Percentiles rank a stretch among this genome's conserved stretches.
Evolutionary conservation across 2,329 filamentous ascomycete species (phyloP).

Genomic region (Fusarium transvaalense): DNA sequence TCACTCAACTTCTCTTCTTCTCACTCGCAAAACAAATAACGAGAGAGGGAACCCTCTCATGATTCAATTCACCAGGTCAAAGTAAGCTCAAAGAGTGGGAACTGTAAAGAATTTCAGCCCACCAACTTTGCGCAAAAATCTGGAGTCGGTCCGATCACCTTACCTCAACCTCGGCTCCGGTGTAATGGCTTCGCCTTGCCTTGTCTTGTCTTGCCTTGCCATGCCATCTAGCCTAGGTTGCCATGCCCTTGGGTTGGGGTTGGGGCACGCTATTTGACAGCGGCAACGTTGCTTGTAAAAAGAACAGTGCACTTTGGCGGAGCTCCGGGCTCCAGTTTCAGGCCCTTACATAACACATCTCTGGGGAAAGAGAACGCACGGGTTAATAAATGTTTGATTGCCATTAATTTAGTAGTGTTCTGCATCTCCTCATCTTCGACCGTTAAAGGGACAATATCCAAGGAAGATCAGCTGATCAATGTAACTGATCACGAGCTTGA

Average conservation of each 20-base stretch:
- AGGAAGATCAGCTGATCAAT: background rate
- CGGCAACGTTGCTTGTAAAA: slow-evolving; percentile 6
- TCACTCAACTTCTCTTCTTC: background rate
- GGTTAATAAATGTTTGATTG: slow-evolving; percentile 3
- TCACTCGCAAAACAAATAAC: background rate
- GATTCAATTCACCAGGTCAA: slow-evolving; percentile 17
- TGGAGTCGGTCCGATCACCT: slow-evolving; percentile 36
- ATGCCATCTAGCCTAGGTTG: no score
- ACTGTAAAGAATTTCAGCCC: slow-evolving; percentile 33
- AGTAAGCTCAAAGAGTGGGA: slow-evolving; percentile 34
- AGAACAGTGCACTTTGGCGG: background rate
- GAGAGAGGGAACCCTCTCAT: background rate
- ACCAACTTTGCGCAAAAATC: slow-evolving; percentile 28
- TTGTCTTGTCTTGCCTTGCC: no score
- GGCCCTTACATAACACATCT: slow-evolving; percentile 4
- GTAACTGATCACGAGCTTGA: background rate
- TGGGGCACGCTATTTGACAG: background rate
- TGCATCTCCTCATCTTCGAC: background rate
- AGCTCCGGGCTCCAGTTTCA: background rate
- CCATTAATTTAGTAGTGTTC: background rate
- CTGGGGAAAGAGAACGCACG: slow-evolving; percentile 1
- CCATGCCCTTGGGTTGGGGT: background rate
- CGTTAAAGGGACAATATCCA: background rate
- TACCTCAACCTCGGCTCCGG: slow-evolving; percentile 19
- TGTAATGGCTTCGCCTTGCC: slow-evolving; percentile 7